Evolutionary conservation across 371 early-diverging fungal genomes (phyloP).

Genomic region (Rhizopus delemar): DNA sequence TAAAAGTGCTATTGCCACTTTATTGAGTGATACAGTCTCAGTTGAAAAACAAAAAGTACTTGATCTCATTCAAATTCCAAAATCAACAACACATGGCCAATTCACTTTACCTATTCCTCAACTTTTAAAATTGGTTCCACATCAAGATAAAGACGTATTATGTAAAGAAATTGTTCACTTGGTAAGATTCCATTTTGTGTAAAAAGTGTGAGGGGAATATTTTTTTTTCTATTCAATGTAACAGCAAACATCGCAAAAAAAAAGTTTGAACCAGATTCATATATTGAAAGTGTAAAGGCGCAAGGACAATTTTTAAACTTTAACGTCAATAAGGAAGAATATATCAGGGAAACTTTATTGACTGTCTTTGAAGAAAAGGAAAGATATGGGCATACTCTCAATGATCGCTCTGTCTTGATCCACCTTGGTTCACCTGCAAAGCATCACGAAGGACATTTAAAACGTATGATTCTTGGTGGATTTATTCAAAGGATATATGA

Average conservation of each 20-base stretch:
- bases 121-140: background rate
- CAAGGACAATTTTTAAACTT: constrained; percentile 78
- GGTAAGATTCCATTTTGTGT: background rate
- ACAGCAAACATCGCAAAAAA: background rate
- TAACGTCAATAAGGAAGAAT: constrained; percentile 52
- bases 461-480: constrained; percentile 98
- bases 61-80: constrained; percentile 1
- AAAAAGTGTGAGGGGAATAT: background rate
- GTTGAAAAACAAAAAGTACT: background rate
- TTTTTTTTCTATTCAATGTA: background rate
- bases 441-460: constrained; percentile 99
- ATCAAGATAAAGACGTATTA: background rate
- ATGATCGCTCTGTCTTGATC: constrained; percentile 66
- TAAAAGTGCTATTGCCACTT: constrained; percentile 2
- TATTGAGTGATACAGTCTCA: background rate
- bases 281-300: constrained; percentile 54
- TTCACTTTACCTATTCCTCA: constrained; percentile 3
- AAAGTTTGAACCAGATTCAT: constrained; percentile 30
- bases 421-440: constrained; percentile 98
- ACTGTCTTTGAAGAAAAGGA: constrained; percentile 45
- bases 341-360: constrained; percentile 53
- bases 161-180: background rate
- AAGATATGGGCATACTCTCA: constrained; percentile 30
- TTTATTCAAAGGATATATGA: constrained; percentile 86
- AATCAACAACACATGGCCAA: background rate